phyloP scores from a whole-genome alignment of 2,329 filamentous ascomycete genomes.

The Tolypocladium inflatum region DNA sequence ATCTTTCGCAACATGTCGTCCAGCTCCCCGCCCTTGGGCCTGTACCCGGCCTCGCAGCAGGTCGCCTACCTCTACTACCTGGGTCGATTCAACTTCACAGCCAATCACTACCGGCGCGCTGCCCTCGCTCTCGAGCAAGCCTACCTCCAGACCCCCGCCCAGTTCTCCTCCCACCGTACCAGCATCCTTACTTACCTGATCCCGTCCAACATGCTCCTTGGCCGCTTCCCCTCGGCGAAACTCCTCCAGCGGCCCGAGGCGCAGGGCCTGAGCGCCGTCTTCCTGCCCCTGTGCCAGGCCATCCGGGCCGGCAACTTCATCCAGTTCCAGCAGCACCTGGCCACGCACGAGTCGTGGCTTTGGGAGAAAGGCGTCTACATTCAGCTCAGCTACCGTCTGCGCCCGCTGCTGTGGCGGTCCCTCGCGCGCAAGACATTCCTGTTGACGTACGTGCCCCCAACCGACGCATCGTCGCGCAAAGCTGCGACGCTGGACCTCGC shows the following conservation, averaged over 20 bases:
- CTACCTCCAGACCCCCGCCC: conserved; percentile 57
- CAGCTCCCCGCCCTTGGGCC: conserved; percentile 68
- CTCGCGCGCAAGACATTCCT: conserved; percentile 71
- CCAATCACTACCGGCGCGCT: conserved; percentile 72
- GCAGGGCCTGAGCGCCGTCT: conserved; percentile 53
- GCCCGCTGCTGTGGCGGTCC: conserved; percentile 76
- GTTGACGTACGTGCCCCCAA: conserved; percentile 62
- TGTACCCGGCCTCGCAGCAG: conserved; percentile 77
- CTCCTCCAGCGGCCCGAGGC: conserved; percentile 59
- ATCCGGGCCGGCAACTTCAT: conserved; percentile 67
- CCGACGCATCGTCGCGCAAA: conserved; percentile 42
- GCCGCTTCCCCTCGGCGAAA: conserved; percentile 62
- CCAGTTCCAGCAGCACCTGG: conserved; percentile 61
- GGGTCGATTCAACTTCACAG: conserved; percentile 80
- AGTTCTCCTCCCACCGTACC: conserved; percentile 63
- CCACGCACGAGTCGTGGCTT: conserved; percentile 60
- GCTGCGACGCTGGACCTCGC: conserved; percentile 68
- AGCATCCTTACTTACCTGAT: conserved; percentile 79
- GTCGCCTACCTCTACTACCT: conserved; percentile 94
- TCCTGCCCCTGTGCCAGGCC: conserved; percentile 62
- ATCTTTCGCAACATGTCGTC: conserved; percentile 83
- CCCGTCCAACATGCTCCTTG: conserved; percentile 72
- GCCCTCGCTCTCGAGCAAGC: conserved; percentile 67
- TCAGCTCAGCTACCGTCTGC: conserved; percentile 65
- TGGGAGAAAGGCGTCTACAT: conserved; percentile 67